Conservation (phyloP, 345 rosid species). For the Acer campestre region DNA sequence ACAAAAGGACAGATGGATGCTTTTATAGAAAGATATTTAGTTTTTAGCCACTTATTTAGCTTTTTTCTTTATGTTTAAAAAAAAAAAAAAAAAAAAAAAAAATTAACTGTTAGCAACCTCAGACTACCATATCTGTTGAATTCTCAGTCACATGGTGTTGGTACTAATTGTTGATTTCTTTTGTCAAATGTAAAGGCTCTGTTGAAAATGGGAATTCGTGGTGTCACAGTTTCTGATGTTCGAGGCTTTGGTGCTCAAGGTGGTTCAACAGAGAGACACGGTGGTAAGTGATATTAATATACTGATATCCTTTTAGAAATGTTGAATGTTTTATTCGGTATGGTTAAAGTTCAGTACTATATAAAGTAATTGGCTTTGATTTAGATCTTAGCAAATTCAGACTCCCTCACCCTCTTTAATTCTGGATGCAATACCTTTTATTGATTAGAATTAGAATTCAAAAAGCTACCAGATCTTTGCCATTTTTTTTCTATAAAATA, state of each 20-base stretch:
- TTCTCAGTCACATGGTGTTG: neutral
- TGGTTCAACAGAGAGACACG: constrained; percentile 82
- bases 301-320: constrained; percentile 3
- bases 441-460: neutral
- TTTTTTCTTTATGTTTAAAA: neutral
- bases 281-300: constrained; percentile 73
- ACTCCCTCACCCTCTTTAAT: neutral
- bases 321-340: neutral
- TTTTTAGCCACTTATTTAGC: neutral
- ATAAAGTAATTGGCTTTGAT: neutral
- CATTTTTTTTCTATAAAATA: neutral
- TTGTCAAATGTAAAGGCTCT: constrained; percentile 49
- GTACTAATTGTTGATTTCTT: constrained; percentile 17
- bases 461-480: neutral
- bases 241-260: constrained; percentile 92
- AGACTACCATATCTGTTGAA: neutral
- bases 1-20: neutral
- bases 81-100: too few species aligned
- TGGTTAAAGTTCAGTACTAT: neutral
- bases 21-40: neutral
- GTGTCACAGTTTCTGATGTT: constrained; percentile 90
- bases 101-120: constrained; percentile 4
- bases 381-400: neutral
- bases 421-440: neutral
- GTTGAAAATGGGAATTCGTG: constrained; percentile 78